These are phyloP conservation scores for Diutina siamensis DNA, from an alignment of 1,139 yeast species.

Conservation along the genomic window DNA sequence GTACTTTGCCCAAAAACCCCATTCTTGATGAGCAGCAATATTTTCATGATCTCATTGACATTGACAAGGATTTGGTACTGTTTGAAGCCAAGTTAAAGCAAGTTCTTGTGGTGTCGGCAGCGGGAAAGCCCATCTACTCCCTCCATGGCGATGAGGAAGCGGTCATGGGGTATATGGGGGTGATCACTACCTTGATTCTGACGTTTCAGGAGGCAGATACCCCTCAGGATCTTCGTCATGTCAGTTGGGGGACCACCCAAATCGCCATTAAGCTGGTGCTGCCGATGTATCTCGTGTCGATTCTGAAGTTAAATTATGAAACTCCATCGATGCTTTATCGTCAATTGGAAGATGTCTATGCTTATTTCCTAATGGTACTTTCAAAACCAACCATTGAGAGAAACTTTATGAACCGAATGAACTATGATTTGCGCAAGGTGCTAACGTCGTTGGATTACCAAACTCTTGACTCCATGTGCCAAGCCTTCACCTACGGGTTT, in stretches of 20 bases:
- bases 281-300: slow-evolving; percentile 68
- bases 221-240: slow-evolving; percentile 18
- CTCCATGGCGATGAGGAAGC: slow-evolving; percentile 66
- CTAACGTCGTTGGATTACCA: slow-evolving; percentile 59
- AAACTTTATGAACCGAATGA: slow-evolving; percentile 60
- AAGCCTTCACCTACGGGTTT: slow-evolving; percentile 36
- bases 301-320: slow-evolving; percentile 39
- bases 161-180: slow-evolving; percentile 64
- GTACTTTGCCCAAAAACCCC: not conserved
- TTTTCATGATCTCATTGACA: slow-evolving; percentile 1
- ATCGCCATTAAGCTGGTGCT: slow-evolving; percentile 52
- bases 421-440: slow-evolving; percentile 70
- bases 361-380: slow-evolving; percentile 69
- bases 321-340: slow-evolving; percentile 29
- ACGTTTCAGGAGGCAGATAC: slow-evolving; percentile 38
- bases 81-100: slow-evolving; percentile 47
- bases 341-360: slow-evolving; percentile 66
- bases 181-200: slow-evolving; percentile 55
- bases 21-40: not conserved
- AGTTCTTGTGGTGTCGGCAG: slow-evolving; percentile 73
- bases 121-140: slow-evolving; percentile 89
- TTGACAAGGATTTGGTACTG: slow-evolving; percentile 16
- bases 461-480: slow-evolving; percentile 51
- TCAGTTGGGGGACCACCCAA: slow-evolving; percentile 24
- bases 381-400: slow-evolving; percentile 64